Base-by-base conservation (phyloP, 2,329 filamentous ascomycete species). In the Westerdykella sp. region DNA sequence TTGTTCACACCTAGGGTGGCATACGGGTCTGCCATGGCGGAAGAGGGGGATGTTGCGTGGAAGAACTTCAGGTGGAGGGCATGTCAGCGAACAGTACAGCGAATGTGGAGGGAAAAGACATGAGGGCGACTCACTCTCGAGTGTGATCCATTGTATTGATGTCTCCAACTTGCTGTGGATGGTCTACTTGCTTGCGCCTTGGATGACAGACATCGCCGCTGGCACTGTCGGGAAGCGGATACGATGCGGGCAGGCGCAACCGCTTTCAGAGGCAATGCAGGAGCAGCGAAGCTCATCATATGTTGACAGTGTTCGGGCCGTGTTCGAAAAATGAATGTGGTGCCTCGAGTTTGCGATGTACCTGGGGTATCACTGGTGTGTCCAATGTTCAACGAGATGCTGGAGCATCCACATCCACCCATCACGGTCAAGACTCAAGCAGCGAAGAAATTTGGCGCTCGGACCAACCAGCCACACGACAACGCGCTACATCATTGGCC, bases 1-100 rank as follows among this genome's bases (percentile, higher is more conserved):
- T 91, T 95, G 59, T 75, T 75, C 23, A 98, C 87, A 12, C 93
- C 93, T 22, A 98, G 81, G 4, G 86, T 78, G 52, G 81, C 79
- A 69, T 98, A 98, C 1, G 93, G 93, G 59, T 98, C 86, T 65
- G 87, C 69, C 22, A 80, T 36, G 68, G 61, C 36, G 83, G 84
- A 18, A 80, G 79, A 63, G 83, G 82, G 65, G 84, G 60, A 44
- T 21, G 65, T 59, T 41, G 64, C 62, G 40, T 67, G 65, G 53
- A 68, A 68, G 48, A 56, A 53, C 64, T 67, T 43, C 9, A 12
- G 9, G 11, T 12, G 25, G 25, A 28, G 25, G 25, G 11, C 25
- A 28, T 9, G 25, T 28, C 1, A 39, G 12, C n/a, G 12, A 21
- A 5, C 14, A 28, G 42, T 62, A 28, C 14, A 21, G 18, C 18